Evolutionary conservation across 2,329 filamentous ascomycete species (phyloP), one percentile per base, ranked within the genome.

Genomic region (Celoporthe dispersa): DNA sequence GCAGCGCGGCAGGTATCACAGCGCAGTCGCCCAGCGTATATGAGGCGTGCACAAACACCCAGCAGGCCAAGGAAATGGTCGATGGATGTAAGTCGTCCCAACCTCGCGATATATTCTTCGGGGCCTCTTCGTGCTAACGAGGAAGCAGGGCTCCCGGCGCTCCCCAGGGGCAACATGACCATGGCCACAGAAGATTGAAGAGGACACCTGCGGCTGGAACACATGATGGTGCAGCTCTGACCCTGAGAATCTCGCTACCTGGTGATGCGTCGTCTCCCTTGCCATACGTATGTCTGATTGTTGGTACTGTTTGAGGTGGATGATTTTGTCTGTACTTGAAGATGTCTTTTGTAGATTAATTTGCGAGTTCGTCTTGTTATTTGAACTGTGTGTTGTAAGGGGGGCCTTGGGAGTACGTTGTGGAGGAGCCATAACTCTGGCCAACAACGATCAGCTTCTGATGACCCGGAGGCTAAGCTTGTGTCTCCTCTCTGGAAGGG

Each of bases 41-140:
- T 79, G 85, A 82, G 73, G 76, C 82, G 65, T 86, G 84, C 79
- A 81, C 77, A 70, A 77, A 83, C 67, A 69, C 79, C 41, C 83
- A 86, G 73, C 81, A 84, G 73, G 83, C 84, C 22, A 79, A 80
- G 48, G 85, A 87, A 77, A 72, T 81, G 12, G 83, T 86, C 67
- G 84, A 85, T 64, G 84, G 83, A 76, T 85, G 83, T 83, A 78
- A 79, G 81, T 79, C 68, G 41, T 11, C 11, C 14, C 2, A 55
- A 3, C 51, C 31, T 35, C n/a, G 55, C 12, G 22, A 1, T 57
- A 2, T 28, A 0, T 19, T 19, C 39, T 19, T n/a, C 41, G 1
- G 9, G 22, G 57, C 35, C 9, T 2, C 2, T 2, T n/a, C 62
- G 7, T 69, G 37, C 62, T 62, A 9, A 68, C 11, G 7, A 22